phyloP scores from a whole-genome alignment of 2,329 filamentous ascomycete species.

The Ceratocystis huliohia region DNA sequence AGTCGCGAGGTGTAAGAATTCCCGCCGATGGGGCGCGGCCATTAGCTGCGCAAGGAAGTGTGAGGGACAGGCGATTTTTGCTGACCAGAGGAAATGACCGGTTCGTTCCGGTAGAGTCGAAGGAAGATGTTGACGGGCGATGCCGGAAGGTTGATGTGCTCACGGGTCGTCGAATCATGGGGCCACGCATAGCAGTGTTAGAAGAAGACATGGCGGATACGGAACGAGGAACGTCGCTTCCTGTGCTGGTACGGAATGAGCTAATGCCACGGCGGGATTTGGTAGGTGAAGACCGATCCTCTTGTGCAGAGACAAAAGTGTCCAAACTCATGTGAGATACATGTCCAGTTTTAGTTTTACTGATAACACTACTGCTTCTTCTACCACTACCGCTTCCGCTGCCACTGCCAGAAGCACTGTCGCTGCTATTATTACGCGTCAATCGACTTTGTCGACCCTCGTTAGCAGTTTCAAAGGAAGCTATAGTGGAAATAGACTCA shows the following conservation, averaged over 20 bases:
- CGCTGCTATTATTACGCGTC: conserved; percentile 23
- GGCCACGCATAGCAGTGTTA: conserved; percentile 16
- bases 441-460: conserved; percentile 38
- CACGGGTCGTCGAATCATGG: conserved; percentile 33
- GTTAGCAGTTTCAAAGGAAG: conserved; percentile 45
- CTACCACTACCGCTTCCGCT: conserved; percentile 19
- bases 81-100: conserved; percentile 48
- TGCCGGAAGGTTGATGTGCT: conserved; percentile 32
- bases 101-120: conserved; percentile 46
- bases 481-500: conserved; percentile 39
- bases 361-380: background rate
- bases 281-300: conserved; percentile 21
- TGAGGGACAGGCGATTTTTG: conserved; percentile 32
- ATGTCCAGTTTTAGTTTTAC: background rate
- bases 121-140: conserved; percentile 44
- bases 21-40: conserved; percentile 27
- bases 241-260: conserved; percentile 13
- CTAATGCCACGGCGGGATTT: conserved; percentile 10
- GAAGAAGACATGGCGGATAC: conserved; percentile 17
- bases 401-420: conserved; percentile 8
- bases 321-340: conserved; percentile 24
- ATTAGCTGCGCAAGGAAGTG: conserved; percentile 4
- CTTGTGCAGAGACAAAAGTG: conserved; percentile 23
- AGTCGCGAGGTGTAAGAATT: conserved; percentile 36
- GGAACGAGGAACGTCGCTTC: conserved; percentile 15